A percentile compares a stretch with the other conserved stretches of the same genome.
Conservation (phyloP, 164 flowering plant species). For the Cinnamomum chago region DNA sequence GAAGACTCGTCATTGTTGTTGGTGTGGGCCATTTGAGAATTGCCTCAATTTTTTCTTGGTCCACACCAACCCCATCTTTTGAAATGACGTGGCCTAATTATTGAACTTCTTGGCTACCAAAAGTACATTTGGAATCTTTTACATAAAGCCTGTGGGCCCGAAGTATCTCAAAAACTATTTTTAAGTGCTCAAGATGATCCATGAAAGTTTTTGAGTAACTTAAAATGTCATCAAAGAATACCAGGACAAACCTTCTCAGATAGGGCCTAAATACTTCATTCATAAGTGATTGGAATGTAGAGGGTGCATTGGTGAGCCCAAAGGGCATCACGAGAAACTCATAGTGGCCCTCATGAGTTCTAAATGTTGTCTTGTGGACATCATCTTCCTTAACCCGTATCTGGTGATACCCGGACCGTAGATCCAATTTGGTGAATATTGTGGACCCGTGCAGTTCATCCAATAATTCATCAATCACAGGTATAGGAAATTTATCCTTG, state of each 20-base stretch:
- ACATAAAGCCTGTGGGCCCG: neutral
- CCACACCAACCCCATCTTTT: neutral
- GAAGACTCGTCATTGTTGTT: fast-evolving
- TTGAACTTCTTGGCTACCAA: neutral
- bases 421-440: constrained; percentile 6
- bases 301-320: constrained; percentile 1
- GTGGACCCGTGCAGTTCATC: constrained; percentile 4
- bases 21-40: neutral
- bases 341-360: constrained; percentile 1
- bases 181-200: neutral
- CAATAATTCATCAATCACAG: neutral
- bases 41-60: constrained; percentile 1
- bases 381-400: neutral
- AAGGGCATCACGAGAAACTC: neutral
- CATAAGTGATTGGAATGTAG: constrained; percentile 5
- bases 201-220: neutral
- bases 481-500: too few species aligned
- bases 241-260: neutral
- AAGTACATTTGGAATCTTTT: neutral
- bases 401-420: constrained; percentile 1
- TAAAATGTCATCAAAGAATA: constrained; percentile 3
- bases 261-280: neutral
- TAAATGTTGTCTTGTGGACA: neutral
- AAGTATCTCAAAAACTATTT: neutral
- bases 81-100: neutral